phyloP scores from a whole-genome alignment of 164 flowering plant genomes.

The Aristolochia fimbriata region DNA sequence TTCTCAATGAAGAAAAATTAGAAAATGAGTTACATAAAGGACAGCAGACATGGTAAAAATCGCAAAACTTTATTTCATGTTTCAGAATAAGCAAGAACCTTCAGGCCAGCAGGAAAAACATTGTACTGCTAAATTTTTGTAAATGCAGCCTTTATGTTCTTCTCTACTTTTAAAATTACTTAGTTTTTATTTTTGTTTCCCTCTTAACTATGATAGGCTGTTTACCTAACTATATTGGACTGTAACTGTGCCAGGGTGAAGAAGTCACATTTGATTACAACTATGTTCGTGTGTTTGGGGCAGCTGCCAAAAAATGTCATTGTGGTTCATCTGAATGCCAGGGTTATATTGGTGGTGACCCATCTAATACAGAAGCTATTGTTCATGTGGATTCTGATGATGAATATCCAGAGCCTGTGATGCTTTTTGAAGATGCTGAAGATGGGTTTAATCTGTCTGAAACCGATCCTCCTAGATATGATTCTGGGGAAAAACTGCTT shows the following conservation, averaged over 20 bases:
- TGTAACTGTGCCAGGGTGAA: conserved; percentile 53
- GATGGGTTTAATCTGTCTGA: conserved; percentile 5
- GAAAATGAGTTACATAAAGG: no score
- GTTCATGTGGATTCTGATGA: conserved; percentile 95
- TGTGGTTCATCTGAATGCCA: conserved; percentile 84
- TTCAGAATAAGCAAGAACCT: no score
- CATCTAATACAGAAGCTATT: conserved; percentile 48
- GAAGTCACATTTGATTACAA: conserved; percentile 97
- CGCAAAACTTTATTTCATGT: no score
- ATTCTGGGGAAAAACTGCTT: neutral
- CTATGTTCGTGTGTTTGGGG: conserved; percentile 93
- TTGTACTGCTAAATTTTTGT: no score
- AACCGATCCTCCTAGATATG: conserved; percentile 4
- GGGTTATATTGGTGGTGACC: conserved; percentile 95
- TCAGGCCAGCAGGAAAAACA: no score
- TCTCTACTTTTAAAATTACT: neutral
- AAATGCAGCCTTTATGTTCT: no score
- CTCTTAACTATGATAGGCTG: neutral
- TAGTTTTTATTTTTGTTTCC: no score
- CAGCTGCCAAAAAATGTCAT: conserved; percentile 92
- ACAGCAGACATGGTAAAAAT: no score
- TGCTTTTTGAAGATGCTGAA: conserved; percentile 41
- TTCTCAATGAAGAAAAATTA: no score
- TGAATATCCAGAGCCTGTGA: conserved; percentile 73
- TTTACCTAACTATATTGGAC: neutral